Conservation (phyloP, 2,329 filamentous ascomycete genomes). For the Claviceps purpurea region DNA sequence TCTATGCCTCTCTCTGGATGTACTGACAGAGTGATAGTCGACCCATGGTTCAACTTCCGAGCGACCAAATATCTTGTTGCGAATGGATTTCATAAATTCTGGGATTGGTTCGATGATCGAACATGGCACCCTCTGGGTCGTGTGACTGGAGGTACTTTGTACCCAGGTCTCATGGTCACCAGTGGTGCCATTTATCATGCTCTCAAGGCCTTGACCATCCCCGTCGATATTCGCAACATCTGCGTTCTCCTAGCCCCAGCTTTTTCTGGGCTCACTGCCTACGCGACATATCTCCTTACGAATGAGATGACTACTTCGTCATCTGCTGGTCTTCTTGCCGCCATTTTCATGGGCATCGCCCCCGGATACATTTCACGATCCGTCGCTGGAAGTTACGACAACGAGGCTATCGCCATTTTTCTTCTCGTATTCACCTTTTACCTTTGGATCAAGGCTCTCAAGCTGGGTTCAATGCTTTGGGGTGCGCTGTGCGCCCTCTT, state of each 20-base stretch:
- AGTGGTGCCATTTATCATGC: conserved; percentile 93
- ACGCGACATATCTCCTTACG: conserved; percentile 87
- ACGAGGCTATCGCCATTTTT: conserved; percentile 99
- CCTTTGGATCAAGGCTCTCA: conserved; percentile 97
- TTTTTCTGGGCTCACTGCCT: conserved; percentile 87
- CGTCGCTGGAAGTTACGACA: conserved; percentile 96
- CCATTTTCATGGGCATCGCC: conserved; percentile 92
- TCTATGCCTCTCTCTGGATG: neutral
- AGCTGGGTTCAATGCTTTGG: conserved; percentile 94
- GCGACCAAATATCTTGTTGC: conserved; percentile 95
- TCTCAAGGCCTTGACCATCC: conserved; percentile 75
- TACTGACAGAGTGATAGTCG: conserved; percentile 48
- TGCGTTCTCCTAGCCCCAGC: conserved; percentile 91
- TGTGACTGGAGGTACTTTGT: conserved; percentile 97
- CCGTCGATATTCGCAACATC: conserved; percentile 97
- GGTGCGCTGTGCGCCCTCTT: conserved; percentile 86
- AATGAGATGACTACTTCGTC: conserved; percentile 95
- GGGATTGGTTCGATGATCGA: conserved; percentile 99
- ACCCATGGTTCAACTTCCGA: conserved; percentile 99
- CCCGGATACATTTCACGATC: conserved; percentile 97
- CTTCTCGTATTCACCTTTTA: conserved; percentile 96
- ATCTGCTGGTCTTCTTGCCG: conserved; percentile 87
- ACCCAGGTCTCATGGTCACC: conserved; percentile 97
- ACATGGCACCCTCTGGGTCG: conserved; percentile 98
- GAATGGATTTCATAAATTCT: conserved; percentile 97